A percentile compares a stretch with the other conserved stretches of the same genome.
phyloP scores from a whole-genome alignment of 441 rosid genomes.

The Croton laevigatus region DNA sequence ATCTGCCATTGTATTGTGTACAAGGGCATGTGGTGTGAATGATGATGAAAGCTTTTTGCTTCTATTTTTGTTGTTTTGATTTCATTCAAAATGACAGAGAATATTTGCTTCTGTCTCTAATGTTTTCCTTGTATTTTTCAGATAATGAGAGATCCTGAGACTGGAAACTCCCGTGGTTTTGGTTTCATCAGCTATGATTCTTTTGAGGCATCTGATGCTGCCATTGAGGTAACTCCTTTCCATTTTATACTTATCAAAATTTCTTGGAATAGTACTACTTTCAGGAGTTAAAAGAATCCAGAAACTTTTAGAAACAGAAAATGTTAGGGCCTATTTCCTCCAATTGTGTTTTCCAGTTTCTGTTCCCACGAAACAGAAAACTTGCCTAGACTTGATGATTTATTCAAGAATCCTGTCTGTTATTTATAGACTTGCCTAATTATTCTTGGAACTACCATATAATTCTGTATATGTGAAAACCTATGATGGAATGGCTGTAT shows the following conservation, averaged over 20 bases:
- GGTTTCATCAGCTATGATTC: conserved; percentile 98
- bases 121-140: conserved; percentile 27
- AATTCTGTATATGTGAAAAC: no score
- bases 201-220: conserved; percentile 96
- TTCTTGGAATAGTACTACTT: background rate
- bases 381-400: no score
- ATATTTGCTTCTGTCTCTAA: conserved; percentile 18
- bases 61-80: background rate
- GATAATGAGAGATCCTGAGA: conserved; percentile 98
- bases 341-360: background rate
- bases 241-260: background rate
- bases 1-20: background rate
- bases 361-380: background rate
- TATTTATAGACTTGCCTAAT: no score
- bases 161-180: conserved; percentile 94
- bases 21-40: background rate
- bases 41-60: background rate
- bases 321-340: background rate
- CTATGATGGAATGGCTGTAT: no score
- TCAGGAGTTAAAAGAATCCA: no score
- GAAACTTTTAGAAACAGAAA: no score
- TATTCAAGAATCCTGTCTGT: no score
- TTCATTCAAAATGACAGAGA: background rate
- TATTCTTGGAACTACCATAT: no score
- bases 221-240: conserved; percentile 66